phyloP scores from a whole-genome alignment of 306 rosid species.

The Neltuma alba region DNA sequence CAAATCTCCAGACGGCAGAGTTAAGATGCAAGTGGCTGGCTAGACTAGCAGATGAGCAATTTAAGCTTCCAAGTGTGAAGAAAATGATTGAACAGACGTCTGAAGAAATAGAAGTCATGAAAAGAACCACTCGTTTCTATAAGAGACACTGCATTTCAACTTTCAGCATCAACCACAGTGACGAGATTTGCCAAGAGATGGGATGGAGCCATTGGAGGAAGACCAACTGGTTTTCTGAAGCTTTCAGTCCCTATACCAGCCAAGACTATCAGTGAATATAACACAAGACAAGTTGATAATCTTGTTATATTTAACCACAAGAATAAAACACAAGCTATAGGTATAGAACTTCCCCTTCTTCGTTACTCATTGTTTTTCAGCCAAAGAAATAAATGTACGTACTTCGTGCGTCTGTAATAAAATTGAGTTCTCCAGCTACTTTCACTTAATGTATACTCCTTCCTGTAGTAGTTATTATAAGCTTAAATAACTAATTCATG shows the following conservation, averaged over 20 bases:
- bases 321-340: background rate
- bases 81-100: slow-evolving; percentile 49
- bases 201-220: slow-evolving; percentile 59
- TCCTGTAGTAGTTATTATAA: too few species aligned
- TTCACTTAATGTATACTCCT: too few species aligned
- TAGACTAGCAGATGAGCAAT: slow-evolving; percentile 48
- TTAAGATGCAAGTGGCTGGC: slow-evolving; percentile 64
- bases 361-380: background rate
- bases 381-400: background rate
- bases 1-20: slow-evolving; percentile 64
- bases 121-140: slow-evolving; percentile 55
- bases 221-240: slow-evolving; percentile 57
- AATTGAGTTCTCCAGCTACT: background rate
- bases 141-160: slow-evolving; percentile 71
- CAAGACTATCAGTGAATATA: slow-evolving; percentile 45
- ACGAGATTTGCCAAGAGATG: slow-evolving; percentile 65
- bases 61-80: slow-evolving; percentile 56
- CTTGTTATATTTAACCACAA: background rate
- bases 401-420: background rate
- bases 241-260: slow-evolving; percentile 60
- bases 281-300: background rate
- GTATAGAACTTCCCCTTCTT: background rate
- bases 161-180: slow-evolving; percentile 70
- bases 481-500: too few species aligned
- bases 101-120: slow-evolving; percentile 56